Evolutionary conservation across 495 filamentous ascomycete species (phyloP).

Genomic region (Halenospora varia): DNA sequence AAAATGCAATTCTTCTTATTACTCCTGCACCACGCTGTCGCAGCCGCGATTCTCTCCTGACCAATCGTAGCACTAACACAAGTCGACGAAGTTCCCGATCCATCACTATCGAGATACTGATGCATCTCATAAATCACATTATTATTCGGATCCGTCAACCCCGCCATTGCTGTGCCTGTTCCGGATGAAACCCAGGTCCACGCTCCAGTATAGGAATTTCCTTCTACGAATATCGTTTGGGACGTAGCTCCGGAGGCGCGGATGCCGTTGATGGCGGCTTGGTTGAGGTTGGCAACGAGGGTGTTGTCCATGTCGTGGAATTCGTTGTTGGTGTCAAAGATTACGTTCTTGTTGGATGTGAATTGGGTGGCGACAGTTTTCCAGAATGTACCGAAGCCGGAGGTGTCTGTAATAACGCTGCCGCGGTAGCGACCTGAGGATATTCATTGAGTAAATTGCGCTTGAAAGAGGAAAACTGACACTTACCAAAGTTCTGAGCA

Average conservation of each 20-base stretch:
- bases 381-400: conserved; percentile 56
- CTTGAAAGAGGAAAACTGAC: too few relatives aligned
- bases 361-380: conserved; percentile 52
- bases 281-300: conserved; percentile 54
- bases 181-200: conserved; percentile 15
- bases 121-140: conserved; percentile 41
- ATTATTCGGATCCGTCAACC: conserved; percentile 46
- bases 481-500: background rate
- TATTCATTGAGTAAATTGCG: too few relatives aligned
- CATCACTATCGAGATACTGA: conserved; percentile 51
- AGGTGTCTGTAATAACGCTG: conserved; percentile 49
- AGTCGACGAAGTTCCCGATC: conserved; percentile 48
- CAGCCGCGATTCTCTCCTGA: conserved; percentile 53
- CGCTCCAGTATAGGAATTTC: too few relatives aligned
- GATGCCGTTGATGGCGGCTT: conserved; percentile 56
- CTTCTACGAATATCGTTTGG: conserved; percentile 59
- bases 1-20: conserved; percentile 64
- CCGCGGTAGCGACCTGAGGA: conserved; percentile 51
- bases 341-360: conserved; percentile 48
- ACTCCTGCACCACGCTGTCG: conserved; percentile 62
- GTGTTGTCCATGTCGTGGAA: conserved; percentile 47
- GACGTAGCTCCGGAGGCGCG: conserved; percentile 54
- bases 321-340: conserved; percentile 62
- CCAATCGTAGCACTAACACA: conserved; percentile 57
- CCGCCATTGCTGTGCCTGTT: conserved; percentile 35